Evolutionary conservation across 208 protist genomes (phyloP).

Genomic region (Lotmaria passim): DNA sequence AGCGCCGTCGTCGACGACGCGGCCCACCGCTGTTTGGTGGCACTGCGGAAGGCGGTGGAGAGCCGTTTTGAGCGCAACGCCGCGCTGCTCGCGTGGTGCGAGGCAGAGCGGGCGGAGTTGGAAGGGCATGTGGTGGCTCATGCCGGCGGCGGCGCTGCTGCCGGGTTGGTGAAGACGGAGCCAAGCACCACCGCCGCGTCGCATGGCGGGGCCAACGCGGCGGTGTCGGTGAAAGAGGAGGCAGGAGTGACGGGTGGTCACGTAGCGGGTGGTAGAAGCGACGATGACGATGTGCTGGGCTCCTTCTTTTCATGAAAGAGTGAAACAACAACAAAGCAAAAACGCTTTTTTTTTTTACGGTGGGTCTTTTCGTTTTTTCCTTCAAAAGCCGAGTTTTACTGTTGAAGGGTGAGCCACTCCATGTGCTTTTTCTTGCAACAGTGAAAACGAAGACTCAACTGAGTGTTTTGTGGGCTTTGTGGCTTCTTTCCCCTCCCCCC

Average conservation of each 20-base stretch:
- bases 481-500: no score
- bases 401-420: no score
- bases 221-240: slow-evolving; percentile 41
- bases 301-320: slow-evolving; percentile 30
- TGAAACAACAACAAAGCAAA: background rate
- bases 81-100: slow-evolving; percentile 65
- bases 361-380: background rate
- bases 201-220: slow-evolving; percentile 8
- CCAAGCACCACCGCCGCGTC: slow-evolving; percentile 3
- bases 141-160: background rate
- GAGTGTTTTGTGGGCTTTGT: no score
- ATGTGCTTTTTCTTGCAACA: no score
- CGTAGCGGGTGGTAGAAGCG: slow-evolving; percentile 3
- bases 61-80: slow-evolving; percentile 45
- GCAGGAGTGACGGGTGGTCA: background rate
- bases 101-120: slow-evolving; percentile 53
- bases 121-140: slow-evolving; percentile 33
- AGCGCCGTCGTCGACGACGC: slow-evolving; percentile 31
- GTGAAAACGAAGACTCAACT: no score
- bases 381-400: no score
- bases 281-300: slow-evolving; percentile 42
- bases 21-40: slow-evolving; percentile 37
- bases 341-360: background rate
- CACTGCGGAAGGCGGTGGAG: slow-evolving; percentile 52
- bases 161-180: slow-evolving; percentile 25